Conservation (phyloP, 768 basidiomycete genomes). For the Dacryopinax spathularia region DNA sequence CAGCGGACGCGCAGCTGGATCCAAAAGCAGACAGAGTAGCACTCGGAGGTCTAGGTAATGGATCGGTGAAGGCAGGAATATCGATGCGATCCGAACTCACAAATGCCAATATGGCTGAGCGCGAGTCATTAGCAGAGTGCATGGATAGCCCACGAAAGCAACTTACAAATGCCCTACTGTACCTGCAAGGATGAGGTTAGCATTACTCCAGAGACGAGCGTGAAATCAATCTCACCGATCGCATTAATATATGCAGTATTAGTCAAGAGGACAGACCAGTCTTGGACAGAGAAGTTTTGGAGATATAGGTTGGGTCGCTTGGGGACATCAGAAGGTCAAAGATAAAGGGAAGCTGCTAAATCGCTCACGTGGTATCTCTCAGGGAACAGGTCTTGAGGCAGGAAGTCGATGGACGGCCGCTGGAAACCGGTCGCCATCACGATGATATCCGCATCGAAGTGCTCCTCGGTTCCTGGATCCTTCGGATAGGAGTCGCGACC, state of each 20-base stretch:
- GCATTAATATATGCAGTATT: slow-evolving; percentile 39
- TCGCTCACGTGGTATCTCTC: slow-evolving; percentile 31
- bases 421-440: slow-evolving; percentile 43
- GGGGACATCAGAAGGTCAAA: background rate
- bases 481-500: slow-evolving; percentile 24
- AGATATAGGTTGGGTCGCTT: slow-evolving; percentile 38
- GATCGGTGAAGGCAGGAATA: background rate
- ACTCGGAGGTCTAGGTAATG: slow-evolving; percentile 32
- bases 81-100: slow-evolving; percentile 19
- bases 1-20: slow-evolving; percentile 31
- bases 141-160: slow-evolving; percentile 33
- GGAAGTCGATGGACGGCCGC: slow-evolving; percentile 33
- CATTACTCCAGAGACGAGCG: background rate
- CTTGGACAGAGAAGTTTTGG: slow-evolving; percentile 41
- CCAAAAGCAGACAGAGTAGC: slow-evolving; percentile 35
- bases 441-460: slow-evolving; percentile 33
- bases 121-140: background rate
- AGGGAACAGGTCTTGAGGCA: slow-evolving; percentile 37
- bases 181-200: background rate
- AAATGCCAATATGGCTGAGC: slow-evolving; percentile 37
- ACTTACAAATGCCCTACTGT: slow-evolving; percentile 22
- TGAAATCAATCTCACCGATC: slow-evolving; percentile 26
- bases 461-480: slow-evolving; percentile 20
- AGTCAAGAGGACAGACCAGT: slow-evolving; percentile 39
- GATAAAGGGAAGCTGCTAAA: background rate